Conservation (phyloP, 2,329 filamentous ascomycete species). For the Aschersonia sp. region DNA sequence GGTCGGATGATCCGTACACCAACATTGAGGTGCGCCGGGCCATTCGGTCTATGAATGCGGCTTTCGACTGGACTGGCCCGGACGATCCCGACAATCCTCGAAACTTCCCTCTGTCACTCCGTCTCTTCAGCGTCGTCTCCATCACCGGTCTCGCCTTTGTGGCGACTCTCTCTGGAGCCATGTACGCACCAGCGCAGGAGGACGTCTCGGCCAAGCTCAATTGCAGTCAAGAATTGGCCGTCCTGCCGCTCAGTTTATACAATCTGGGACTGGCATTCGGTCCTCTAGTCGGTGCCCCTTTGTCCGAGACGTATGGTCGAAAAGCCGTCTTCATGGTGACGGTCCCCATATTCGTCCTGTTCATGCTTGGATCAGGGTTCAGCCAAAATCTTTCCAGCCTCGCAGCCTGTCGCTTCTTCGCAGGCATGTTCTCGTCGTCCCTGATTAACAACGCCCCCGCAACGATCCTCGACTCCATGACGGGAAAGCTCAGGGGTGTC, state of each 20-base stretch:
- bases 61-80: slow-evolving; percentile 21
- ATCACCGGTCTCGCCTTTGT: slow-evolving; percentile 55
- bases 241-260: slow-evolving; percentile 13
- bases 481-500: slow-evolving; percentile 13
- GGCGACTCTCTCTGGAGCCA: slow-evolving; percentile 11
- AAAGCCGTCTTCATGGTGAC: slow-evolving; percentile 21
- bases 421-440: slow-evolving; percentile 45
- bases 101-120: slow-evolving; percentile 61
- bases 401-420: slow-evolving; percentile 57
- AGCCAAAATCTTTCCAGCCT: slow-evolving; percentile 57
- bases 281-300: slow-evolving; percentile 62
- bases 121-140: slow-evolving; percentile 68
- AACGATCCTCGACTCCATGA: slow-evolving; percentile 42
- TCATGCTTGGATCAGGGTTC: slow-evolving; percentile 56
- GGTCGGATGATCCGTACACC: neutral
- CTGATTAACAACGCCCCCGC: slow-evolving; percentile 48
- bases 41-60: slow-evolving; percentile 12
- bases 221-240: slow-evolving; percentile 8
- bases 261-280: slow-evolving; percentile 14
- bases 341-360: slow-evolving; percentile 55
- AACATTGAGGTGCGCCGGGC: slow-evolving; percentile 6
- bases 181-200: slow-evolving; percentile 17
- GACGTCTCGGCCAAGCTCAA: slow-evolving; percentile 8
- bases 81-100: slow-evolving; percentile 65
- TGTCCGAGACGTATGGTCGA: slow-evolving; percentile 60